Conservation (phyloP, 2,329 filamentous ascomycete genomes). For the Emericellopsis cladophorae region DNA sequence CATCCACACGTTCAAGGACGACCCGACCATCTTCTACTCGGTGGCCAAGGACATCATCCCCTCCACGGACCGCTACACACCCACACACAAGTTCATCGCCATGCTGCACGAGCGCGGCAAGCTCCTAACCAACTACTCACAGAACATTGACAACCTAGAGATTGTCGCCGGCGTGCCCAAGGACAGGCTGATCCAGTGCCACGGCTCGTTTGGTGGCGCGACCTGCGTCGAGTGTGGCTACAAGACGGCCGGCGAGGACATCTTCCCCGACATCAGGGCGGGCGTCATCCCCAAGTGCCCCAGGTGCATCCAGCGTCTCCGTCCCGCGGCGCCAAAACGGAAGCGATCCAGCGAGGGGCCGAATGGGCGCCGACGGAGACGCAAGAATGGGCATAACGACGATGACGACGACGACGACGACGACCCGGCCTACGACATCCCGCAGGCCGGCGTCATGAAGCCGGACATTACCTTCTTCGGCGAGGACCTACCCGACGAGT, state of each 20-base stretch:
- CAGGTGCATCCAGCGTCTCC: constrained; percentile 49
- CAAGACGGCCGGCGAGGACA: constrained; percentile 60
- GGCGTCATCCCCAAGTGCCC: constrained; percentile 67
- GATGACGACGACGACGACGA: constrained; percentile 31
- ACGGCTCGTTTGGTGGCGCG: constrained; percentile 89
- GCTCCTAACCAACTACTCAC: constrained; percentile 91
- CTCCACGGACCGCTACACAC: constrained; percentile 66
- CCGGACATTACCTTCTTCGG: constrained; percentile 98
- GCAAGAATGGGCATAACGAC: constrained; percentile 10
- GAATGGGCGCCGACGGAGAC: constrained; percentile 19
- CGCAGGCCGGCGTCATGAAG: constrained; percentile 73
- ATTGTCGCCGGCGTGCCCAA: constrained; percentile 68
- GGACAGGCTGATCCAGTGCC: constrained; percentile 85
- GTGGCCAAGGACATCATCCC: constrained; percentile 87
- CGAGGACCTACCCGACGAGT: constrained; percentile 69
- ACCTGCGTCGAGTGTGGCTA: constrained; percentile 74
- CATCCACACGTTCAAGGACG: constrained; percentile 71
- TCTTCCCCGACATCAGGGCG: constrained; percentile 68
- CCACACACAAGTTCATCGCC: constrained; percentile 88
- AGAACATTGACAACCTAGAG: constrained; percentile 97
- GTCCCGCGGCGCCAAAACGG: constrained; percentile 18
- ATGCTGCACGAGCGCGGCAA: constrained; percentile 80
- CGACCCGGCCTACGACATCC: constrained; percentile 40
- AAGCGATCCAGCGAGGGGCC: constrained; percentile 22
- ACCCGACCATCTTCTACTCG: constrained; percentile 83